phyloP scores from a whole-genome alignment of 305 asterid genomes.

The Solanum hybrid region DNA sequence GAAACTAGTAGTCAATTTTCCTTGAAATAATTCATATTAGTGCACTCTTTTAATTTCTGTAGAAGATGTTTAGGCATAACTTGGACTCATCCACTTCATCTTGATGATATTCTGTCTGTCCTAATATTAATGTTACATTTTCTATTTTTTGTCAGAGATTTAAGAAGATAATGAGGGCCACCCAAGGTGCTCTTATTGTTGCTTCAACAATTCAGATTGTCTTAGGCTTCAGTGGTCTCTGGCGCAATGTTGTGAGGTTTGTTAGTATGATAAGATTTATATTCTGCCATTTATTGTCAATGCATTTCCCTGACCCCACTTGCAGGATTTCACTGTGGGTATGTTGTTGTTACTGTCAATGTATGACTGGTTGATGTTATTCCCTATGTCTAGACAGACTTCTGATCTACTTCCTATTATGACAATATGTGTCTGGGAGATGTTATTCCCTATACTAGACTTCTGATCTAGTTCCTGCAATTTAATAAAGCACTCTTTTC shows the following conservation, averaged over 20 bases:
- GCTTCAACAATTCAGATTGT: conserved; percentile 85
- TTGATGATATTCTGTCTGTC: neutral
- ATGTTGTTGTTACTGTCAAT: neutral
- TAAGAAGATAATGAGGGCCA: conserved; percentile 88
- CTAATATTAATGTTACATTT: neutral
- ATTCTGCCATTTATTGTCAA: neutral
- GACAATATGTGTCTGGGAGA: neutral
- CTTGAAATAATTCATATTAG: neutral
- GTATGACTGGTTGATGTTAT: neutral
- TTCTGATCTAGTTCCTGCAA: neutral
- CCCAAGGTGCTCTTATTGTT: conserved; percentile 79
- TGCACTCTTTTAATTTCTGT: neutral
- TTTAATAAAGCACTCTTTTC: neutral
- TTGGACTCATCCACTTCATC: neutral
- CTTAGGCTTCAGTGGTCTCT: conserved; percentile 87
- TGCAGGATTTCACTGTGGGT: neutral
- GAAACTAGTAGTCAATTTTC: neutral
- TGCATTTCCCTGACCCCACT: neutral
- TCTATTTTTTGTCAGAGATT: conserved; percentile 40
- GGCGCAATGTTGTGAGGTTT: conserved; percentile 84
- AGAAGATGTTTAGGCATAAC: neutral
- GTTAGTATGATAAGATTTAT: neutral
- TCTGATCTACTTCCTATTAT: neutral
- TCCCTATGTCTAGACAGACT: neutral
- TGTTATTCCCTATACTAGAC: neutral